Base-by-base conservation (phyloP, 768 basidiomycete genomes). In the Phallus indusiatus region DNA sequence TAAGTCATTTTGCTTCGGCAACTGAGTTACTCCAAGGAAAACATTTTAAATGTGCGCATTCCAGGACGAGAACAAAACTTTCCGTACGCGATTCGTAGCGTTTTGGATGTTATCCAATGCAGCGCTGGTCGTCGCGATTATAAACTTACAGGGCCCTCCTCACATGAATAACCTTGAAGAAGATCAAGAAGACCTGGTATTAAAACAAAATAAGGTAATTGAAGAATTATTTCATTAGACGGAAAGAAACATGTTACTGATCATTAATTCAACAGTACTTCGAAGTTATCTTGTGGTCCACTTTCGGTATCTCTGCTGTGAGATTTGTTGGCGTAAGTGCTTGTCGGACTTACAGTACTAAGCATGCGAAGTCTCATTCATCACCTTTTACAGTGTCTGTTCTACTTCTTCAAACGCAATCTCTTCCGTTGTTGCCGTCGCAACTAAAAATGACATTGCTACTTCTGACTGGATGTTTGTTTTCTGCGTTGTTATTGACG, bases 41-140 rank as follows among this genome's bases (percentile, higher is more conserved):
- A 21, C 14, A 11, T 34, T 22, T 17, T 20, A 52, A 35, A 28
- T 36, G 11, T 46, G 11, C 18, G 17, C 20, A 24, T 50, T 59
- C 2, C 49, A 67, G 66, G 91, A 94, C 67, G 77, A 85, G 71
- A 94, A 94, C 75, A 88, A 85, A 74, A 94, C 92, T 12, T 94
- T 94, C 86, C 83, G 91, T 60, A 94, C 92, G 1, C 85, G 91
- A 53, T 77, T 94, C 21, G 90, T 93, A 47, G 82, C 86, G 12
- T 75, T 79, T 56, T 92, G 91, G 91, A 87, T 92, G 82, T 72
- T 88, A 53, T 63, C 71, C 11, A 92, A 92, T 65, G 88, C 87
- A 36, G 74, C 66, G 5, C 72, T 92, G 20, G 84, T 87, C 3
- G 77, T 92, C 58, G 81, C 85, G 35, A 88, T 92, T 57, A 83